Evolutionary conservation across 2,329 filamentous ascomycete species (phyloP).

Genomic region (Graphilbum sp.): DNA sequence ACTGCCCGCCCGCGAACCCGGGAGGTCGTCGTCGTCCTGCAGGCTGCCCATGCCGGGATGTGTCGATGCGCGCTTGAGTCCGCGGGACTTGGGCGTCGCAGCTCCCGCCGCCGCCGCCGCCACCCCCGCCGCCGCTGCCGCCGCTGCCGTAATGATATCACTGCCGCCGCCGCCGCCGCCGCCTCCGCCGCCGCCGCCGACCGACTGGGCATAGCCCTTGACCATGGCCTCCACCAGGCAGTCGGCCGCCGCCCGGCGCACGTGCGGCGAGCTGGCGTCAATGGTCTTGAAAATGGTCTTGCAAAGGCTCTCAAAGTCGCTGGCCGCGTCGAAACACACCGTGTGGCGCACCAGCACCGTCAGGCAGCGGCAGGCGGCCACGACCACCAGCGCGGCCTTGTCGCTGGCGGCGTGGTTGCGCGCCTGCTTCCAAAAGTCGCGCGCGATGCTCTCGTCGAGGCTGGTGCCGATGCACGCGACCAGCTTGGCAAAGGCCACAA

Average conservation of each 20-base stretch:
- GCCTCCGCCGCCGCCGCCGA: slow-evolving; percentile 20
- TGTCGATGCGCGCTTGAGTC: slow-evolving; percentile 39
- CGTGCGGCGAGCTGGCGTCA: slow-evolving; percentile 57
- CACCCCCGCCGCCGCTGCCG: slow-evolving; percentile 28
- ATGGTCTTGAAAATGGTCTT: slow-evolving; percentile 70
- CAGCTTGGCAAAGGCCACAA: slow-evolving; percentile 61
- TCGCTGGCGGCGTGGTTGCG: slow-evolving; percentile 62
- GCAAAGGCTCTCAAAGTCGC: slow-evolving; percentile 82
- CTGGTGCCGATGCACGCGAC: slow-evolving; percentile 57
- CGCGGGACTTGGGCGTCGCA: slow-evolving; percentile 44
- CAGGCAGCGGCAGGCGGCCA: slow-evolving; percentile 64
- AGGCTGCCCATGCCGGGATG: slow-evolving; percentile 33
- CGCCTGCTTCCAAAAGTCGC: slow-evolving; percentile 86
- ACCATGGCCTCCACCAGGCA: slow-evolving; percentile 72
- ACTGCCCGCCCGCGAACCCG: slow-evolving; percentile 49
- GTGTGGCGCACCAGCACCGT: slow-evolving; percentile 57
- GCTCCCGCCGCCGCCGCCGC: slow-evolving; percentile 24
- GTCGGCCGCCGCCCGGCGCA: slow-evolving; percentile 73
- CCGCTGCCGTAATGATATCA: neutral
- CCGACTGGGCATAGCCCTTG: slow-evolving; percentile 56
- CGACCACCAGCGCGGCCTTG: slow-evolving; percentile 68
- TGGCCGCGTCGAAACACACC: slow-evolving; percentile 69
- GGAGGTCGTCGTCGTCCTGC: slow-evolving; percentile 56
- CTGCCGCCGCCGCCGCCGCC: neutral
- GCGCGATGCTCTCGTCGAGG: slow-evolving; percentile 69